Conservation (phyloP, 1,139 yeast species). For the Debaryomyces sp. region DNA sequence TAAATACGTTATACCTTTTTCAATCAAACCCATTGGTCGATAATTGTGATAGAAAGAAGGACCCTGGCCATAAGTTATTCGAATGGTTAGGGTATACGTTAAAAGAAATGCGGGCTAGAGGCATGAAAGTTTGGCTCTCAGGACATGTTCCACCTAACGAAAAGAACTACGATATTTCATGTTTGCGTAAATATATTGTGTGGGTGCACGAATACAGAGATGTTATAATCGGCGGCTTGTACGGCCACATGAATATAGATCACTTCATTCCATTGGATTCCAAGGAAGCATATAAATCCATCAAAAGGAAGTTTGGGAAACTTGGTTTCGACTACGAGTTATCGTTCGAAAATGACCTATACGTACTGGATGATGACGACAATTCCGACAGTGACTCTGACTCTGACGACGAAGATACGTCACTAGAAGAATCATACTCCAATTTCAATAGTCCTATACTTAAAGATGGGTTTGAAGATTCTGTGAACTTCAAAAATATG, state of each 20-base stretch:
- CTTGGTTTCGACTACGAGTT: conserved; percentile 12
- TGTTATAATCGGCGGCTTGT: conserved; percentile 77
- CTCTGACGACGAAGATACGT: conserved; percentile 14
- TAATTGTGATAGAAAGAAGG: conserved; percentile 67
- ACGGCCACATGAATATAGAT: conserved; percentile 88
- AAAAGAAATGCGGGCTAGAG: conserved; percentile 70
- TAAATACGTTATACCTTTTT: conserved; percentile 76
- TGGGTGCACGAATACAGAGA: conserved; percentile 86
- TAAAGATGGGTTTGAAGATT: background rate
- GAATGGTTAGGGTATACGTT: conserved; percentile 78
- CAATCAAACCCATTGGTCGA: conserved; percentile 82
- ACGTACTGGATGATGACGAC: conserved; percentile 13
- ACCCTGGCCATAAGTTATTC: conserved; percentile 78
- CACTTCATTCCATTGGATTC: conserved; percentile 81
- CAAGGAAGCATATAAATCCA: conserved; percentile 62
- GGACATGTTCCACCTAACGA: conserved; percentile 90
- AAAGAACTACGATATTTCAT: conserved; percentile 71
- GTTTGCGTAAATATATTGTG: conserved; percentile 70
- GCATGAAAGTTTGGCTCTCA: conserved; percentile 81
- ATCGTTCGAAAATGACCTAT: conserved; percentile 10
- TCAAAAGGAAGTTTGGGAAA: conserved; percentile 22
- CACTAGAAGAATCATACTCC: conserved; percentile 6
- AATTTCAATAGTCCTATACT: conserved; percentile 3
- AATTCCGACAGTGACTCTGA: conserved; percentile 11
- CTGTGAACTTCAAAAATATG: background rate